phyloP scores from a whole-genome alignment of 2,329 filamentous ascomycete species.

The Fusarium verrucosum region DNA sequence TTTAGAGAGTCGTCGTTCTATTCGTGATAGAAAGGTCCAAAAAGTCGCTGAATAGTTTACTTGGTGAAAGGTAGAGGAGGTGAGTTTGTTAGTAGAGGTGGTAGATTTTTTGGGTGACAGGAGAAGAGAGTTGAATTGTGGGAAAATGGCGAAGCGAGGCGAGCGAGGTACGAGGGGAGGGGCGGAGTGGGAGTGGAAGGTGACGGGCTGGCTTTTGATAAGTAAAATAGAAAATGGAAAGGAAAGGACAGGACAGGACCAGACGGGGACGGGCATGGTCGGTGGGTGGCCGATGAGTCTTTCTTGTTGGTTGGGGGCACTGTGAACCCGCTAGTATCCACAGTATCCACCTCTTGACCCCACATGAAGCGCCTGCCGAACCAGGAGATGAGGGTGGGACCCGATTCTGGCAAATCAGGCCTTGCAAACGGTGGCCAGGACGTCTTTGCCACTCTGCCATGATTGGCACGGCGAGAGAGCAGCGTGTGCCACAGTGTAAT shows the following conservation, averaged over 20 bases:
- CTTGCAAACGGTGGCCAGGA: conserved; percentile 36
- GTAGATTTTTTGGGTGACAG: conserved; percentile 35
- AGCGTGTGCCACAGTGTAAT: conserved; percentile 45
- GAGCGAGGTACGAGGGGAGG: conserved; percentile 44
- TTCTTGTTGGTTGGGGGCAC: conserved; percentile 48
- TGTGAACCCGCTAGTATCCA: conserved; percentile 32
- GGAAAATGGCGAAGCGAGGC: conserved; percentile 44
- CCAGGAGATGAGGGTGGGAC: conserved; percentile 38
- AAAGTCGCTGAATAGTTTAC: conserved; percentile 20
- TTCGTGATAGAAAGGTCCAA: conserved; percentile 20
- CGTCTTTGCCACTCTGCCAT: conserved; percentile 46
- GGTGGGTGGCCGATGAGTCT: conserved; percentile 45
- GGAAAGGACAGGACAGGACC: conserved; percentile 15
- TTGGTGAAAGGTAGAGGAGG: conserved; percentile 13
- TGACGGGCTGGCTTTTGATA: conserved; percentile 40
- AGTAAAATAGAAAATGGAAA: conserved; percentile 33
- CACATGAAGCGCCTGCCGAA: conserved; percentile 36
- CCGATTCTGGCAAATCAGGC: conserved; percentile 46
- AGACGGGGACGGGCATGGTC: conserved; percentile 43
- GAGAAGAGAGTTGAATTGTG: conserved; percentile 37
- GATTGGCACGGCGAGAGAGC: conserved; percentile 45
- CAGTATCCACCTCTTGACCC: not conserved
- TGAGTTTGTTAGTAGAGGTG: conserved; percentile 35
- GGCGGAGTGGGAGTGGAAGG: conserved; percentile 37
- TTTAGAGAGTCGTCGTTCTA: conserved; percentile 18